A percentile compares a stretch with the other conserved stretches of the same genome.
These are phyloP conservation scores for Trypanosoma theileri DNA, from an alignment of 208 protist species.

Conservation along the genomic window DNA sequence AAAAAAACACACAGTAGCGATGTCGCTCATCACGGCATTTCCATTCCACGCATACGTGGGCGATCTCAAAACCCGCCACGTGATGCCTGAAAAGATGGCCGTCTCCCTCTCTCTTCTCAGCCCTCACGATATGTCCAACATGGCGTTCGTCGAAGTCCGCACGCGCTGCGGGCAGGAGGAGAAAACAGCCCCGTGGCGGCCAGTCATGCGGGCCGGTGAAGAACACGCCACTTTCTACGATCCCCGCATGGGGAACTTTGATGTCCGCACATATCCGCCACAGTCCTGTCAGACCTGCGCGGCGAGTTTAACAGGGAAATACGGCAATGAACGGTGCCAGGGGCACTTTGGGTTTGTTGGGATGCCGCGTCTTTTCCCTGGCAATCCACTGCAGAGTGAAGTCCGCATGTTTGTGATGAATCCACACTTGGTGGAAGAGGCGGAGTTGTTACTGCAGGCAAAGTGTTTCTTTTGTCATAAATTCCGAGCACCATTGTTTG, in stretches of 20 bases:
- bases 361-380: slow-evolving; percentile 79
- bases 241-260: slow-evolving; percentile 90
- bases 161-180: slow-evolving; percentile 71
- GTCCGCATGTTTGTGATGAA: slow-evolving; percentile 79
- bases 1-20: slow-evolving; percentile 24
- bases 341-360: slow-evolving; percentile 87
- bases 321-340: slow-evolving; percentile 86
- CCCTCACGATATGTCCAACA: slow-evolving; percentile 74
- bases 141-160: slow-evolving; percentile 82
- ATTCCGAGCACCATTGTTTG: slow-evolving; percentile 73
- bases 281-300: slow-evolving; percentile 83
- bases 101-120: slow-evolving; percentile 84
- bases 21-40: slow-evolving; percentile 89
- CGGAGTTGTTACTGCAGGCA: slow-evolving; percentile 74
- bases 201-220: slow-evolving; percentile 42
- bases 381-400: slow-evolving; percentile 32
- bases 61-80: slow-evolving; percentile 78
- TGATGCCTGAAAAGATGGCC: slow-evolving; percentile 56
- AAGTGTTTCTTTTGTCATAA: slow-evolving; percentile 89
- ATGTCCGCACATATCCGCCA: slow-evolving; percentile 65
- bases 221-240: slow-evolving; percentile 80
- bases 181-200: slow-evolving; percentile 52
- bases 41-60: slow-evolving; percentile 80
- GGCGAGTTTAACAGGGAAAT: slow-evolving; percentile 51
- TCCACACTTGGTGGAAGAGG: slow-evolving; percentile 74